A percentile compares a stretch with the other conserved stretches of the same genome.
phyloP scores from a whole-genome alignment of 2,329 filamentous ascomycete species.

The Xylariaceae sp. region DNA sequence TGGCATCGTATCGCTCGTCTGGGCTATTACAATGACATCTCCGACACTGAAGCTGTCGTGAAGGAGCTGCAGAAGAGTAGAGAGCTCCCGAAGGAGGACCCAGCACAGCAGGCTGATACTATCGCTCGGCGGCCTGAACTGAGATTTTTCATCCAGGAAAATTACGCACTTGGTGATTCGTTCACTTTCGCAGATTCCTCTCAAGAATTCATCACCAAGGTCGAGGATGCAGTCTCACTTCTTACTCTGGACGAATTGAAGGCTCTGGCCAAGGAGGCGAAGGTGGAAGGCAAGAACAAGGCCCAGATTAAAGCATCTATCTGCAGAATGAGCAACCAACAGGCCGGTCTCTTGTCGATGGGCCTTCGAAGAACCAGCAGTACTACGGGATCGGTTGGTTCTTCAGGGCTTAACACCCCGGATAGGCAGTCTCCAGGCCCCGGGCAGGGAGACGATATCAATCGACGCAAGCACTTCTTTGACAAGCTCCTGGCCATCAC shows the following conservation, averaged over 20 bases:
- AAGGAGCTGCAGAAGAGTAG: conserved; percentile 55
- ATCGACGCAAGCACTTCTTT: conserved; percentile 69
- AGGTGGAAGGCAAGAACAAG: conserved; percentile 84
- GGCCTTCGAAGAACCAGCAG: conserved; percentile 61
- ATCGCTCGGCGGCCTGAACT: conserved; percentile 20
- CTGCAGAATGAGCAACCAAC: conserved; percentile 65
- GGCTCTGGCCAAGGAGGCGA: conserved; percentile 74
- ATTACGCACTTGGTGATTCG: conserved; percentile 41
- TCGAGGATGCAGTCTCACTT: conserved; percentile 79
- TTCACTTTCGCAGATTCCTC: conserved; percentile 82
- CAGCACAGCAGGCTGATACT: conserved; percentile 10
- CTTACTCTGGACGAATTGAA: conserved; percentile 87
- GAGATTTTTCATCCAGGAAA: conserved; percentile 35
- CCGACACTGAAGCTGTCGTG: conserved; percentile 64
- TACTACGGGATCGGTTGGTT: conserved; percentile 49
- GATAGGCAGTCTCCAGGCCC: conserved; percentile 29
- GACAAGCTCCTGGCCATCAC: conserved; percentile 71
- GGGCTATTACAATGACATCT: conserved; percentile 77
- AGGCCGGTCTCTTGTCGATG: conserved; percentile 67
- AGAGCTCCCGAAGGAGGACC: conserved; percentile 43
- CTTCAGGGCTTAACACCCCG: conserved; percentile 39
- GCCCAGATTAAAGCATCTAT: conserved; percentile 70
- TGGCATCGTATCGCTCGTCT: conserved; percentile 83
- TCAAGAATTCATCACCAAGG: conserved; percentile 62
- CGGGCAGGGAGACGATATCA: conserved; percentile 39